Conservation (phyloP, 306 rosid genomes). For the Carpinus fangiana region DNA sequence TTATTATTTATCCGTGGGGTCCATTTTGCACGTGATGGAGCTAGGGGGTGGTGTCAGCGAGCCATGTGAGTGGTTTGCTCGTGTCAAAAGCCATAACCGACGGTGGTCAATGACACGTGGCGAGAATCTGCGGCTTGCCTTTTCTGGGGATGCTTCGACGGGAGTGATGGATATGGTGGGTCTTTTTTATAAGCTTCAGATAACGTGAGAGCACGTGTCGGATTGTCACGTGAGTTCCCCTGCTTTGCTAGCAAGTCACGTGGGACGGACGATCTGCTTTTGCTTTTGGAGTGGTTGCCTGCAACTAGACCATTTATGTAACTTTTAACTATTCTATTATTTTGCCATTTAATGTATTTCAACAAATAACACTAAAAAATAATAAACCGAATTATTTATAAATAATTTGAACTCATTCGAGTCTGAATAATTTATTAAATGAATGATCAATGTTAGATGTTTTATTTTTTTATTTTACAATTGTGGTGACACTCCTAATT, state of each 20-base stretch:
- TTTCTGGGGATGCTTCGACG: slow-evolving; percentile 30
- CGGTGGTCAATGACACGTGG: slow-evolving; percentile 77
- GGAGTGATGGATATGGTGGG: slow-evolving; percentile 1
- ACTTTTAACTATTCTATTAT: neutral
- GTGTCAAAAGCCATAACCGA: slow-evolving; percentile 54
- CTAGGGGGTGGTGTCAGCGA: slow-evolving; percentile 51
- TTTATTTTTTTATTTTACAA: too few species aligned
- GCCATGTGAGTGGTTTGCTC: slow-evolving; percentile 63
- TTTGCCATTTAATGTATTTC: too few species aligned
- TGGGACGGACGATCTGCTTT: slow-evolving; percentile 3
- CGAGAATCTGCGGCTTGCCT: slow-evolving; percentile 25
- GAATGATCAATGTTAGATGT: too few species aligned
- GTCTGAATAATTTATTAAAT: too few species aligned
- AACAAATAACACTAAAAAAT: too few species aligned
- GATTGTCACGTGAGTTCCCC: slow-evolving; percentile 36
- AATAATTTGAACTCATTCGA: too few species aligned
- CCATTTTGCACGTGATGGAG: slow-evolving; percentile 54
- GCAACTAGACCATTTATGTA: neutral
- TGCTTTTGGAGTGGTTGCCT: neutral
- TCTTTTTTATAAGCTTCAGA: neutral
- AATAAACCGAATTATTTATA: too few species aligned
- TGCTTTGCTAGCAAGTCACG: slow-evolving; percentile 12
- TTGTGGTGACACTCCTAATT: too few species aligned
- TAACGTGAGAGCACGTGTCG: slow-evolving; percentile 64
- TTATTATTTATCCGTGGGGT: slow-evolving; percentile 26